Percentiles rank a stretch among this genome's conserved stretches.
Evolutionary conservation across 2,329 filamentous ascomycete species (phyloP).

Genomic region (Escovopsis sp.): DNA sequence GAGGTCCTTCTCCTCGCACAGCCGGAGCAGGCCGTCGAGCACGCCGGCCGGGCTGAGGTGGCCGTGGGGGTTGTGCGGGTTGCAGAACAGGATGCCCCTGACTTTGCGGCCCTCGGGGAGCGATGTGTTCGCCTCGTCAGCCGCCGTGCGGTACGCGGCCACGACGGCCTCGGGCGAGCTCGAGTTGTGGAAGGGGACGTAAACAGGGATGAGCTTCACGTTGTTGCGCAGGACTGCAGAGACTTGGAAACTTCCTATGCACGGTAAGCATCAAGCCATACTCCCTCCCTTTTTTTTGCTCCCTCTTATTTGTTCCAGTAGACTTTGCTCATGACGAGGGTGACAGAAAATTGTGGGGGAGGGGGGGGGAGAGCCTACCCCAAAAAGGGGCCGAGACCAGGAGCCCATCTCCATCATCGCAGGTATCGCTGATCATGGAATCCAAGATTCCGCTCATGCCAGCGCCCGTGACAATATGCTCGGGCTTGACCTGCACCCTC

Average conservation of each 20-base stretch:
- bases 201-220: slow-evolving; percentile 2
- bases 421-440: slow-evolving; percentile 3
- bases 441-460: slow-evolving; percentile 1
- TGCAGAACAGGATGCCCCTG: slow-evolving; percentile 3
- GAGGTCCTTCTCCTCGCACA: slow-evolving; percentile 1
- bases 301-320: neutral
- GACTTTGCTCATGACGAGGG: too few species aligned
- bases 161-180: neutral
- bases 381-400: slow-evolving; percentile 3
- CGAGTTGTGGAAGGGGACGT: neutral
- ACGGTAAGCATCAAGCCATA: neutral
- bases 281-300: neutral
- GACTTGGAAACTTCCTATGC: neutral
- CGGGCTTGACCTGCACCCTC: neutral
- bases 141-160: slow-evolving; percentile 1
- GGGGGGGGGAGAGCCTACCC: neutral
- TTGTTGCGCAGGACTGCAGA: slow-evolving; percentile 2
- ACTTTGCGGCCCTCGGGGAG: neutral
- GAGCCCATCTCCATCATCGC: slow-evolving; percentile 2
- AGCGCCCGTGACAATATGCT: slow-evolving; percentile 3
- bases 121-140: neutral
- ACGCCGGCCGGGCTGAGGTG: slow-evolving; percentile 3
- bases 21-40: slow-evolving; percentile 1
- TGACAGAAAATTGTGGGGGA: too few species aligned
- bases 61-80: slow-evolving; percentile 4